phyloP scores from a whole-genome alignment of 2,329 filamentous ascomycete genomes.

The Myriosclerotinia duriaeana region DNA sequence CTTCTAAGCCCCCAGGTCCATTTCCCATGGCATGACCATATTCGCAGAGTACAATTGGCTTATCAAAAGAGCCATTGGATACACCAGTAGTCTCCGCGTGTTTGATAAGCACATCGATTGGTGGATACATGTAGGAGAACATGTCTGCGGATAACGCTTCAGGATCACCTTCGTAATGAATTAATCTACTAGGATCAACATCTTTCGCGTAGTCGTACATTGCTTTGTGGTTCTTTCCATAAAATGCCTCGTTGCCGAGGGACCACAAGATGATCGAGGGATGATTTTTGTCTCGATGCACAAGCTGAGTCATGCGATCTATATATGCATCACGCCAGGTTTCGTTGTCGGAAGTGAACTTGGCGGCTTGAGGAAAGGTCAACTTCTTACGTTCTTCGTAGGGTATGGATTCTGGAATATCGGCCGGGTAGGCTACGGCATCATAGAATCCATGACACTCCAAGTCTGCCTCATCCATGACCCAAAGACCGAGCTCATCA shows the following conservation, averaged over 20 bases:
- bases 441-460: constrained; percentile 53
- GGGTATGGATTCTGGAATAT: constrained; percentile 56
- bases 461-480: constrained; percentile 53
- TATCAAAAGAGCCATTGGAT: constrained; percentile 45
- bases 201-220: constrained; percentile 61
- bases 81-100: constrained; percentile 45
- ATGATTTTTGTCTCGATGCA: constrained; percentile 70
- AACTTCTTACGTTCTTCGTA: constrained; percentile 60
- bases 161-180: constrained; percentile 58
- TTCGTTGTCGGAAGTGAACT: constrained; percentile 61
- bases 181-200: constrained; percentile 51
- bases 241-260: constrained; percentile 72
- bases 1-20: constrained; percentile 66
- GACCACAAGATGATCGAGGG: constrained; percentile 72
- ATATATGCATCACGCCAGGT: constrained; percentile 64
- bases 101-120: constrained; percentile 45
- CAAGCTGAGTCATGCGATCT: constrained; percentile 63
- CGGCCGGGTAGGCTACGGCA: constrained; percentile 48
- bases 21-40: constrained; percentile 71
- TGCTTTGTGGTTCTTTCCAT: constrained; percentile 64
- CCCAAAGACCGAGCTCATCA: constrained; percentile 66
- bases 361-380: constrained; percentile 54
- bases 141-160: constrained; percentile 54
- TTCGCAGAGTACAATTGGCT: constrained; percentile 61
- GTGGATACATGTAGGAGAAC: constrained; percentile 57